Conservation (phyloP, 495 filamentous ascomycete species). For the Daldinia decipiens region DNA sequence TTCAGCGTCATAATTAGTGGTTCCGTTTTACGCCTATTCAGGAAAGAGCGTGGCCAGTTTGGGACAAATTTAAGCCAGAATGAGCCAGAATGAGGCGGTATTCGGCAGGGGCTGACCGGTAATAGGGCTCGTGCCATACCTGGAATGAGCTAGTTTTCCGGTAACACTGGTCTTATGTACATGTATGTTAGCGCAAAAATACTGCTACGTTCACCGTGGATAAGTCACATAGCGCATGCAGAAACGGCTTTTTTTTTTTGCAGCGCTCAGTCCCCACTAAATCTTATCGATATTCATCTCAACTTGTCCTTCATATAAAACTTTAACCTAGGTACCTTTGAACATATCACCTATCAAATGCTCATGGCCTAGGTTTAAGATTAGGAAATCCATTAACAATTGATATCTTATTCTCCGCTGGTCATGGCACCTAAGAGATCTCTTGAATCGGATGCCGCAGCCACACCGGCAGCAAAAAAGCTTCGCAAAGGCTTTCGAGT, state of each 20-base stretch:
- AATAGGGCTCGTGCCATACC: slow-evolving; percentile 6
- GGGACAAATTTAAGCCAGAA: neutral
- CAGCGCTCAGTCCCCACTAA: neutral
- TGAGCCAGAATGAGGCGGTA: slow-evolving; percentile 19
- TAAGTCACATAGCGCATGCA: neutral
- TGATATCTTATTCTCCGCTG: neutral
- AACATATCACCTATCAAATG: neutral
- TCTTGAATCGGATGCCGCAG: slow-evolving; percentile 58
- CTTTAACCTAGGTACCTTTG: too few relatives aligned
- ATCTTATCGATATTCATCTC: neutral
- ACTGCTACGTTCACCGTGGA: neutral
- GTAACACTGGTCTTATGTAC: neutral
- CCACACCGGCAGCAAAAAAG: slow-evolving; percentile 56
- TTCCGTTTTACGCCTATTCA: slow-evolving; percentile 21
- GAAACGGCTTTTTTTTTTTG: neutral
- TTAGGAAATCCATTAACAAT: neutral
- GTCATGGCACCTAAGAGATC: slow-evolving; percentile 73
- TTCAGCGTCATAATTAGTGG: slow-evolving; percentile 43
- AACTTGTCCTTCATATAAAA: neutral
- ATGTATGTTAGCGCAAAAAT: neutral
- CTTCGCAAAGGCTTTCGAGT: slow-evolving; percentile 69
- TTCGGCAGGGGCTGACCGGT: slow-evolving; percentile 27
- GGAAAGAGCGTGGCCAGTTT: slow-evolving; percentile 26
- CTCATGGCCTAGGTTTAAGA: neutral
- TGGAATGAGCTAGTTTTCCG: slow-evolving; percentile 6